phyloP scores from a whole-genome alignment of 2,329 filamentous ascomycete species.

The Didymella pomorum region DNA sequence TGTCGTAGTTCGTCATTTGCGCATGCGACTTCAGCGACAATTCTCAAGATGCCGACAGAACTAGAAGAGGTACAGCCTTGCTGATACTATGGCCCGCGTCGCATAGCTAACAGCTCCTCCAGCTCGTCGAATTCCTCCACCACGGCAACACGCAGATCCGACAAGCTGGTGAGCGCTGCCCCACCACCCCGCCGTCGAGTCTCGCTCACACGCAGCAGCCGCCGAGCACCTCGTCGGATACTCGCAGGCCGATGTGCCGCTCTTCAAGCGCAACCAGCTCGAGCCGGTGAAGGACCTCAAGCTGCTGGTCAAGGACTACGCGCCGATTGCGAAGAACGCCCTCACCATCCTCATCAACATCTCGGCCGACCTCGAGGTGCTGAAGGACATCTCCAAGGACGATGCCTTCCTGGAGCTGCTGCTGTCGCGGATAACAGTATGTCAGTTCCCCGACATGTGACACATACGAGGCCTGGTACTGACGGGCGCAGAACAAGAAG shows the following conservation, averaged over 20 bases:
- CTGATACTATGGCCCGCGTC: not conserved
- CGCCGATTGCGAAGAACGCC: constrained; percentile 91
- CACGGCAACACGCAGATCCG: constrained; percentile 92
- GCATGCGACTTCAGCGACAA: constrained; percentile 21
- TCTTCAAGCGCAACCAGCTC: constrained; percentile 85
- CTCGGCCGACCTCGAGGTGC: constrained; percentile 76
- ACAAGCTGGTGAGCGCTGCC: constrained; percentile 68
- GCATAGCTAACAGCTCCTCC: not conserved
- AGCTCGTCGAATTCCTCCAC: constrained; percentile 93
- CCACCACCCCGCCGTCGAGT: constrained; percentile 33
- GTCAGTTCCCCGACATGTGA: constrained; percentile 61
- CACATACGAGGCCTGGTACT: too few species aligned
- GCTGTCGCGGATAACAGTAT: constrained; percentile 75
- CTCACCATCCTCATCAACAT: constrained; percentile 90
- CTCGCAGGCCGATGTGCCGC: constrained; percentile 73
- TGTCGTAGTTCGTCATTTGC: constrained; percentile 41
- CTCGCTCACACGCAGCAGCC: constrained; percentile 59
- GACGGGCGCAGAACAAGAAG: constrained; percentile 65
- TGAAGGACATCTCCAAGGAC: constrained; percentile 77
- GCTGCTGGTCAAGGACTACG: constrained; percentile 82
- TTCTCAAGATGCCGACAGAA: constrained; percentile 57
- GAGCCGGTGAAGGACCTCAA: constrained; percentile 87
- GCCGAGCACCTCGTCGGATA: constrained; percentile 88
- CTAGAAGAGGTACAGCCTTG: constrained; percentile 56
- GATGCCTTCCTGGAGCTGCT: constrained; percentile 81